Base-by-base conservation (phyloP, 768 basidiomycete genomes). In the Podaxis sp. region DNA sequence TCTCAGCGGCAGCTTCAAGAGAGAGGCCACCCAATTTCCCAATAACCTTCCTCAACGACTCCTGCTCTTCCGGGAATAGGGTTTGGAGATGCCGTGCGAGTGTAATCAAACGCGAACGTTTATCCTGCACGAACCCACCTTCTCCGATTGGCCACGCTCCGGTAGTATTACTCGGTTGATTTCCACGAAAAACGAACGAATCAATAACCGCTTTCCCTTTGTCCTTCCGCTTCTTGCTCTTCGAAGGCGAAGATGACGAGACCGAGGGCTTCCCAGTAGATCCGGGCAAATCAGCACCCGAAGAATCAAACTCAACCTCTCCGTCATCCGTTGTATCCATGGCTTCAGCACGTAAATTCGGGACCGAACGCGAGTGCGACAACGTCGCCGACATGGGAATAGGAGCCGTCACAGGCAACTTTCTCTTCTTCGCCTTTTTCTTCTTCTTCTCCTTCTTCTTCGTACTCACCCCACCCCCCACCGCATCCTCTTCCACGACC, bases 11-110 rank as follows among this genome's bases (percentile, higher is more conserved):
- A 24, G 26, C 53, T 66, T 59, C 39, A 40, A 30, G 9, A 24
- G 69, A 55, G 17, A 17, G 52, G 15, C 56, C 68, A 59, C 70
- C 68, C 57, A 75, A 49, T 49, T 70, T 63, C 24, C 61, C 51
- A 65, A 74, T 67, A 53, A 75, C 67, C 51, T 63, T 64, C 46
- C 65, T 65, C 55, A 77, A 68, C 19, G 73, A 68, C 51, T 69
- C 67, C 44, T 55, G 66, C 62, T 89, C 84, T 64, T 83, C 80
- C 19, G 85, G 85, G 71, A 87, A 89, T 40, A 81, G 74, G 64
- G 81, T 75, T 52, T 82, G 79, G 55, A 89, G 72, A 67, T 85
- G 84, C 65, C 80, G 80, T 9, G 85, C 85, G 7, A 89, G 77
- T 59, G 79, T 73, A 13, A 86, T 79, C 38, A 89, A 68, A 58